Conservation (phyloP, 2,329 filamentous ascomycete genomes). For the Sporothrix brasiliensis region DNA sequence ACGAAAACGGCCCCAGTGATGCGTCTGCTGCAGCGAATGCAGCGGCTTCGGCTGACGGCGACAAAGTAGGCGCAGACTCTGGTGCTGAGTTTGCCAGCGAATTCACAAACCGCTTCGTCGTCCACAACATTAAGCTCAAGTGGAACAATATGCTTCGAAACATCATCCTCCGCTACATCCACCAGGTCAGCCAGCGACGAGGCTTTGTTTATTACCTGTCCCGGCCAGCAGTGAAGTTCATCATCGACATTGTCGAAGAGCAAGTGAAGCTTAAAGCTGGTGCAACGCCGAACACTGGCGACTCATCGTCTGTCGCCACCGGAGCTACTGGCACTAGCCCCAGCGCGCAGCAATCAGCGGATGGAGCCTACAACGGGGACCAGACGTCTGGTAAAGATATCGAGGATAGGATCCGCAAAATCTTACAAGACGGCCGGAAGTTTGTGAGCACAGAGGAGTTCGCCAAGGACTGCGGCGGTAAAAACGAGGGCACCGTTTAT, state of each 20-base stretch:
- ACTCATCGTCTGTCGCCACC: conserved; percentile 38
- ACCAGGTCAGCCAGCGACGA: conserved; percentile 92
- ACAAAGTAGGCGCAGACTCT: conserved; percentile 49
- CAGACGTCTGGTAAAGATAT: conserved; percentile 67
- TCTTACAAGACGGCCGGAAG: conserved; percentile 80
- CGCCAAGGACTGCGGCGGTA: conserved; percentile 31
- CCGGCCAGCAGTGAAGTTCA: conserved; percentile 93
- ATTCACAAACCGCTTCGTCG: conserved; percentile 97
- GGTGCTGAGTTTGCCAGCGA: conserved; percentile 85
- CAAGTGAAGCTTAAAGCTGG: conserved; percentile 70
- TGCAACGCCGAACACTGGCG: background rate
- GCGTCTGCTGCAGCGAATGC: conserved; percentile 10
- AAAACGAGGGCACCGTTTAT: conserved; percentile 37
- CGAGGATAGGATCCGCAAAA: conserved; percentile 81
- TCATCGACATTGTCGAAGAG: conserved; percentile 95
- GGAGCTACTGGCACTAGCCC: conserved; percentile 35
- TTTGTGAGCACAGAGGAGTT: conserved; percentile 72
- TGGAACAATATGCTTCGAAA: conserved; percentile 98
- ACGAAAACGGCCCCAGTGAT: background rate
- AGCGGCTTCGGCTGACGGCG: background rate
- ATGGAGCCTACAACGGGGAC: conserved; percentile 48
- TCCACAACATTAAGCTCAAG: conserved; percentile 96
- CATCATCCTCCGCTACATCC: conserved; percentile 94
- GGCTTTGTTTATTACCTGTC: conserved; percentile 99
- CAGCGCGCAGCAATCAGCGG: conserved; percentile 41